Evolutionary conservation across 306 rosid species (phyloP), one percentile per base, ranked within the genome.

Genomic region (Heteromeles arbutifolia): DNA sequence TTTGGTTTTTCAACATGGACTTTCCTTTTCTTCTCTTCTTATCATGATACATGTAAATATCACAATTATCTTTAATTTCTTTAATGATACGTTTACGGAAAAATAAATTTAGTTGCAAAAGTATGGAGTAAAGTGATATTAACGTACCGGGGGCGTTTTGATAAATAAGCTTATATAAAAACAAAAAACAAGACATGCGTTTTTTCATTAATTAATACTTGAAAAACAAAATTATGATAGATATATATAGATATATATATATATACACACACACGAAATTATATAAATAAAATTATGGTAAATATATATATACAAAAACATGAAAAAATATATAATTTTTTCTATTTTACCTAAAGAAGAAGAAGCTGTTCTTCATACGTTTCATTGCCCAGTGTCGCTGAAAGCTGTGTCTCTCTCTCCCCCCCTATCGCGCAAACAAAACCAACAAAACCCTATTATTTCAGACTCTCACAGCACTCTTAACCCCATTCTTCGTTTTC

Each of bases 291-390:
- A 59, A 24, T 25, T 59, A 11, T 25, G 34, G 3, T 53, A 63
- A 63, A 15, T 53, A 63, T 63, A 5, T 63, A 63, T 14, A 28
- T 0, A 29, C 4, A n/a, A 63, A 63, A 63, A 2, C 44, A 41
- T 41, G 44, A 41, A 41, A 41, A 41, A 0, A 41, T 9, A 41
- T 41, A 0, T 41, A 8, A 41, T 8, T 59, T 61, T 11, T 58
- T 28, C 29, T 10, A 65, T 65, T 31, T 0, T 65, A 78, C 71
- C 64, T 19, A 70, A 22, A 67, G 82, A 57, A 54, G 75, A 82
- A 31, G 86, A 81, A 82, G 78, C 69, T 83, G 89, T 87, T 84
- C 81, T 83, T 89, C 85, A 69, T 88, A 88, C 90, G 93, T 84
- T 88, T 91, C 87, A 66, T 87, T 48, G 73, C 74, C 66, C 85